Conservation (phyloP, 768 basidiomycete species). For the Grammothele lineata region DNA sequence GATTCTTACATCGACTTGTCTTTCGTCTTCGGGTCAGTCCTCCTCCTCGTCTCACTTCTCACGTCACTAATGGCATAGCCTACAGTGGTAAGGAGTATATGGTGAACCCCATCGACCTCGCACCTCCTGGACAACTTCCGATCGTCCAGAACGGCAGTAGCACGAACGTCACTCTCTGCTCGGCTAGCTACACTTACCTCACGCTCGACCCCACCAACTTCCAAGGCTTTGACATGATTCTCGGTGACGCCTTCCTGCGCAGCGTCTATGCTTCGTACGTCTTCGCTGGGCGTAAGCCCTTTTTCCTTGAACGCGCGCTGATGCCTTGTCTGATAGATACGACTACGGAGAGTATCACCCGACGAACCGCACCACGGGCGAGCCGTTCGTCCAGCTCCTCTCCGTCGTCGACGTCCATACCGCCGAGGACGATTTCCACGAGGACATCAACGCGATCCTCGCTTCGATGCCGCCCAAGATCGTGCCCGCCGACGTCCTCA, state of each 20-base stretch:
- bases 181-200: constrained; percentile 22
- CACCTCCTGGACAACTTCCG: constrained; percentile 9
- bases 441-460: not conserved
- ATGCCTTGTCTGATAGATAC: constrained; percentile 8
- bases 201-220: constrained; percentile 5
- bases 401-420: constrained; percentile 15
- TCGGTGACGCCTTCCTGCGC: constrained; percentile 31
- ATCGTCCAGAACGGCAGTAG: constrained; percentile 3
- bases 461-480: not conserved
- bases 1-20: constrained; percentile 19
- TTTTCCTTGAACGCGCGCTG: not conserved
- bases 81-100: constrained; percentile 34
- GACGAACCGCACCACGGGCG: constrained; percentile 15
- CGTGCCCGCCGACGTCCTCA: constrained; percentile 1
- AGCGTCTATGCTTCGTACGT: constrained; percentile 30
- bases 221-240: constrained; percentile 24
- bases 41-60: not conserved
- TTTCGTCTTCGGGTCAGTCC: constrained; percentile 26
- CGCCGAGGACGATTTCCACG: constrained; percentile 27
- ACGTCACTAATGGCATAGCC: not conserved
- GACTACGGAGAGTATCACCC: constrained; percentile 19
- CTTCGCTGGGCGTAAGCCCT: not conserved
- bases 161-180: constrained; percentile 21
- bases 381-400: constrained; percentile 31
- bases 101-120: constrained; percentile 29